phyloP scores from a whole-genome alignment of 106 monocot genomes.

The Dendrobium officinale region DNA sequence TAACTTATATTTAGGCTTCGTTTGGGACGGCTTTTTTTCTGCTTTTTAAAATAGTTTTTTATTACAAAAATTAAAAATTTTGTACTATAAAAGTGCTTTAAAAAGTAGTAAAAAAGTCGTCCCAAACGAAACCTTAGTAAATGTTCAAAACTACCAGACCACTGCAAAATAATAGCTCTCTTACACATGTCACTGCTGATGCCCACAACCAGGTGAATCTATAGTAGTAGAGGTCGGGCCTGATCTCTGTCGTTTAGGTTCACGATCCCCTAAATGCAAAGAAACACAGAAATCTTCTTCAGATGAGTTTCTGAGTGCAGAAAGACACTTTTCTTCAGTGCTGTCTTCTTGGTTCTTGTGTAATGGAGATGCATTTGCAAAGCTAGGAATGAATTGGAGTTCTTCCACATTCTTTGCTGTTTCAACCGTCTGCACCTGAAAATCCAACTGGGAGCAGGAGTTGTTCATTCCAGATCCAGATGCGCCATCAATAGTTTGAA shows the following conservation, averaged over 20 bases:
- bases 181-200: no score
- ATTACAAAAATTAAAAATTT: no score
- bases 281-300: slow-evolving; percentile 64
- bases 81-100: no score
- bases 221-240: slow-evolving; percentile 5
- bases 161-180: no score
- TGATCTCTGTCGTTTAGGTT: slow-evolving; percentile 39
- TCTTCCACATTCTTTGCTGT: slow-evolving; percentile 55
- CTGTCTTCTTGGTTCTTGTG: slow-evolving; percentile 23
- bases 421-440: slow-evolving; percentile 28
- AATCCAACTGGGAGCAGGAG: slow-evolving; percentile 10
- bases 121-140: no score
- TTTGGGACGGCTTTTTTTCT: no score
- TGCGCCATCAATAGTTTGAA: slow-evolving; percentile 46
- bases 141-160: no score
- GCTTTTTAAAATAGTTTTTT: no score
- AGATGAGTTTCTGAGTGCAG: slow-evolving; percentile 34
- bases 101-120: no score
- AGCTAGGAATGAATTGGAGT: slow-evolving; percentile 74
- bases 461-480: slow-evolving; percentile 29
- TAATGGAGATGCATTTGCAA: slow-evolving; percentile 44
- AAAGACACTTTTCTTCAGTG: slow-evolving; percentile 30
- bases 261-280: slow-evolving; percentile 66
- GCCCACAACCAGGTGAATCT: background rate
- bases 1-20: no score